These are phyloP conservation scores for Aureobasidium pullulans DNA, from an alignment of 2,329 filamentous ascomycete species.

Conservation along the genomic window DNA sequence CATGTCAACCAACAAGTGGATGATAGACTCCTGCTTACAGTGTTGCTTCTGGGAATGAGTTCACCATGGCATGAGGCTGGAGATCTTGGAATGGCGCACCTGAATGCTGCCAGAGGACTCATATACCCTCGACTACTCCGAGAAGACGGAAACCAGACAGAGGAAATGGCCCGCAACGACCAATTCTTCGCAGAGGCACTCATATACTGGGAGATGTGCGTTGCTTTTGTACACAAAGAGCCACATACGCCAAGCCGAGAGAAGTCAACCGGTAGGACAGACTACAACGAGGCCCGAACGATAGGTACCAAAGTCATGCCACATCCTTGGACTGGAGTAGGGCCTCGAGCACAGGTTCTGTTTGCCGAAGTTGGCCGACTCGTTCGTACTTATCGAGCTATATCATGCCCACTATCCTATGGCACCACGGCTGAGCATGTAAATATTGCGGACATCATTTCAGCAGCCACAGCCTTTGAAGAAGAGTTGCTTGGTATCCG, in stretches of 20 bases:
- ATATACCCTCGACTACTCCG: constrained; percentile 38
- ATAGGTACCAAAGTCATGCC: constrained; percentile 21
- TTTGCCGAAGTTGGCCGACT: constrained; percentile 40
- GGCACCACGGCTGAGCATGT: constrained; percentile 16
- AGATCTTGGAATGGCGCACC: constrained; percentile 48
- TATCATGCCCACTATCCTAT: neutral
- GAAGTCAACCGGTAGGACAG: constrained; percentile 17
- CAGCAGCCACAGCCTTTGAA: constrained; percentile 37
- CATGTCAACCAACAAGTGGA: constrained; percentile 18
- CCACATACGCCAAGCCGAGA: constrained; percentile 16
- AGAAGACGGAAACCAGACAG: constrained; percentile 25
- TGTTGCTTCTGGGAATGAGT: constrained; percentile 53
- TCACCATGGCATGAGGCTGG: constrained; percentile 53
- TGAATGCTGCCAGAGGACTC: constrained; percentile 39
- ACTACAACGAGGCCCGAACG: constrained; percentile 16
- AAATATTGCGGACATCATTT: constrained; percentile 17
- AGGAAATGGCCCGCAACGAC: constrained; percentile 26
- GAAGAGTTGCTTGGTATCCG: constrained; percentile 41
- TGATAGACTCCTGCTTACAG: constrained; percentile 38
- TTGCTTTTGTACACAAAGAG: constrained; percentile 44
- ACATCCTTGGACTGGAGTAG: constrained; percentile 45
- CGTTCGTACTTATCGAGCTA: constrained; percentile 18
- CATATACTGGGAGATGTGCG: constrained; percentile 53
- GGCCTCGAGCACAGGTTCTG: constrained; percentile 36
- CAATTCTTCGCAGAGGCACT: constrained; percentile 52